These are phyloP conservation scores for Nelumbo lutea DNA, from an alignment of 164 flowering plant genomes.

Conservation along the genomic window DNA sequence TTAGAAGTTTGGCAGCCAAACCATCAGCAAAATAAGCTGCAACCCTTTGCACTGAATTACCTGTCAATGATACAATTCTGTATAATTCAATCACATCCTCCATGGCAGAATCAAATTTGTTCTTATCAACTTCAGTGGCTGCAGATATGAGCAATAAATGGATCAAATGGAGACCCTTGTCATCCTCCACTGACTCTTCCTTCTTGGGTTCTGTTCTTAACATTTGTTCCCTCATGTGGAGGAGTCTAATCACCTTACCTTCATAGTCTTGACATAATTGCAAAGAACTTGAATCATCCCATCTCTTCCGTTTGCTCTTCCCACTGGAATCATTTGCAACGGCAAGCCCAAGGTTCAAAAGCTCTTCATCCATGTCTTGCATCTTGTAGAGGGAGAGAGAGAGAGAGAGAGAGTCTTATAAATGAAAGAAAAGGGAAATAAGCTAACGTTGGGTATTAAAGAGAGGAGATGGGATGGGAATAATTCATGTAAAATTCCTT, in stretches of 20 bases:
- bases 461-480: conserved; percentile 2
- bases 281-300: conserved; percentile 2
- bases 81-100: conserved; percentile 45
- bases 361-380: conserved; percentile 39
- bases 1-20: conserved; percentile 50
- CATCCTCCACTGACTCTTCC: conserved; percentile 26
- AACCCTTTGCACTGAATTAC: conserved; percentile 63
- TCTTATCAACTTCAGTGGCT: conserved; percentile 49
- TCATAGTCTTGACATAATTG: conserved; percentile 26
- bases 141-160: conserved; percentile 46
- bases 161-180: conserved; percentile 59
- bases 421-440: neutral
- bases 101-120: conserved; percentile 22
- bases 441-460: neutral
- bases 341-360: conserved; percentile 47
- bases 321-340: conserved; percentile 16
- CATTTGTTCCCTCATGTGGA: conserved; percentile 53
- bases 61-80: conserved; percentile 33
- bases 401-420: neutral
- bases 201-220: conserved; percentile 33
- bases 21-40: conserved; percentile 73
- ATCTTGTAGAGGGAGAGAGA: conserved; percentile 6
- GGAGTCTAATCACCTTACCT: conserved; percentile 43
- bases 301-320: conserved; percentile 22
- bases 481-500: conserved; percentile 6